Percentiles rank a stretch among this genome's conserved stretches.
Conservation (phyloP, 257 asterid genomes). For the Nicotiana knightiana region DNA sequence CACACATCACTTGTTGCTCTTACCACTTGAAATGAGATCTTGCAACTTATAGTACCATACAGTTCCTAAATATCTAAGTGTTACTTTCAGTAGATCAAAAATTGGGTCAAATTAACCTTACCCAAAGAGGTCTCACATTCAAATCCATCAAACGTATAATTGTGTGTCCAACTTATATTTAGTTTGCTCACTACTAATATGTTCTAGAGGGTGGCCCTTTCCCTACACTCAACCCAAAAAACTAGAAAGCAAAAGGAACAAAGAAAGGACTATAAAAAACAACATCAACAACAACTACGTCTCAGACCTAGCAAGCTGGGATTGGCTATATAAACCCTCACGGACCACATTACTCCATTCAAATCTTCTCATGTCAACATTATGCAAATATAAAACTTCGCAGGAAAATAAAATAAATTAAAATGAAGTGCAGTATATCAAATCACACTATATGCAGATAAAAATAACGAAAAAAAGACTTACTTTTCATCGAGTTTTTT, state of each 20-base stretch:
- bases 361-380: too few relatives aligned
- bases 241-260: not conserved
- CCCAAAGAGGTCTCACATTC: not conserved
- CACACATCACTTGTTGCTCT: too few relatives aligned
- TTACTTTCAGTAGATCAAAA: not conserved
- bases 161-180: not conserved
- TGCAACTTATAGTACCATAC: not conserved
- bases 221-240: not conserved
- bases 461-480: constrained; percentile 12
- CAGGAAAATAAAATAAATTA: not conserved
- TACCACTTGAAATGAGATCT: not conserved
- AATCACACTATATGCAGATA: not conserved
- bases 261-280: not conserved
- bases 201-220: not conserved
- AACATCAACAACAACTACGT: too few relatives aligned
- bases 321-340: too few relatives aligned
- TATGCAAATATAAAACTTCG: not conserved
- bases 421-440: not conserved
- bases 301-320: too few relatives aligned
- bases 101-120: not conserved
- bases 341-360: too few relatives aligned
- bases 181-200: not conserved
- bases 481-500: constrained; percentile 77
- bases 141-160: not conserved
- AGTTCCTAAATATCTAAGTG: not conserved